Evolutionary conservation across 768 basidiomycete genomes (phyloP).

Genomic region (Rhizopogon vinicolor): DNA sequence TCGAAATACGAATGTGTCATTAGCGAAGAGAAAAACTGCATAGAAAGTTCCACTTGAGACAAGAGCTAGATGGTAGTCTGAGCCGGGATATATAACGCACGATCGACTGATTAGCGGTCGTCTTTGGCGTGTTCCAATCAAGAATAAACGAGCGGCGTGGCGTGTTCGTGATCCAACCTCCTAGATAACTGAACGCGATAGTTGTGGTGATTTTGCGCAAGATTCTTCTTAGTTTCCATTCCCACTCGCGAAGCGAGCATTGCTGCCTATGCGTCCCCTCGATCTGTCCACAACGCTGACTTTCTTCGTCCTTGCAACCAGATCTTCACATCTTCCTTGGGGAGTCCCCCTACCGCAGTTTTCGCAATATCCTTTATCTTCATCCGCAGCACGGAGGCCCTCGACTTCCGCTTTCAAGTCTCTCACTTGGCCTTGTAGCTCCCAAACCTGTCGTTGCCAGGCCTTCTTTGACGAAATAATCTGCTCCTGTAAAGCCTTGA

Average conservation of each 20-base stretch:
- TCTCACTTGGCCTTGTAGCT: conserved; percentile 68
- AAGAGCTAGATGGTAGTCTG: conserved; percentile 9
- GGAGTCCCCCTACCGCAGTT: conserved; percentile 52
- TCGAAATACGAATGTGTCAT: conserved; percentile 5
- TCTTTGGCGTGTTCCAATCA: conserved; percentile 9
- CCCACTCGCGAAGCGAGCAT: conserved; percentile 55
- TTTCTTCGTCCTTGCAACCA: conserved; percentile 19
- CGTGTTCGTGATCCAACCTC: conserved; percentile 8
- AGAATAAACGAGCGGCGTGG: conserved; percentile 6
- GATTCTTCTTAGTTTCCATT: conserved; percentile 19
- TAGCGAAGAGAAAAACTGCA: conserved; percentile 1
- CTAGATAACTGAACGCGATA: not conserved
- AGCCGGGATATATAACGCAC: conserved; percentile 7
- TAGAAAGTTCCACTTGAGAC: conserved; percentile 2
- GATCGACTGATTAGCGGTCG: conserved; percentile 4
- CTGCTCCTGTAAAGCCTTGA: conserved; percentile 59
- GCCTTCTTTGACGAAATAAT: conserved; percentile 50
- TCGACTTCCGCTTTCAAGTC: conserved; percentile 70
- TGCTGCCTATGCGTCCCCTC: conserved; percentile 61
- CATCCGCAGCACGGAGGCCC: conserved; percentile 39
- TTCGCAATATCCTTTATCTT: conserved; percentile 44
- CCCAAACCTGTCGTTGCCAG: conserved; percentile 73
- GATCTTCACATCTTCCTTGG: conserved; percentile 6
- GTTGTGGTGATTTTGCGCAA: conserved; percentile 4
- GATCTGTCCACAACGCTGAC: conserved; percentile 55